phyloP scores from a whole-genome alignment of 345 rosid genomes.

The Cochlearia excelsa region DNA sequence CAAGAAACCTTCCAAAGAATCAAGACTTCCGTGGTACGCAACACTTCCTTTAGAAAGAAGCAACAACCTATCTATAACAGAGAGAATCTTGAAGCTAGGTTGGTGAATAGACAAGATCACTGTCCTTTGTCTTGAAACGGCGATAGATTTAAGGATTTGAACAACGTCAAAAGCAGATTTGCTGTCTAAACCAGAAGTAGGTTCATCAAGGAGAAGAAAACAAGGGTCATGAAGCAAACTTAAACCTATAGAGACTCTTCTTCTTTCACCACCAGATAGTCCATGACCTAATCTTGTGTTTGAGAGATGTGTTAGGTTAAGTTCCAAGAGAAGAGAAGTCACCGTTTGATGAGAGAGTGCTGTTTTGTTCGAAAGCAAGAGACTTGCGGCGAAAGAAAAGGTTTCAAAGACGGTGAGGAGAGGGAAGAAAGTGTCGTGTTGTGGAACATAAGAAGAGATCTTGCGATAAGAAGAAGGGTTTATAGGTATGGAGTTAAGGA shows the following conservation, averaged over 20 bases:
- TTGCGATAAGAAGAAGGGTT: slow-evolving; percentile 79
- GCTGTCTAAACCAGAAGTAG: slow-evolving; percentile 88
- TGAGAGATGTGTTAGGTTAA: slow-evolving; percentile 58
- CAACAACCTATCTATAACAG: slow-evolving; percentile 57
- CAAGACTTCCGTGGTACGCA: slow-evolving; percentile 65
- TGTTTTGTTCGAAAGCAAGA: slow-evolving; percentile 41
- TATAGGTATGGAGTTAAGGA: slow-evolving; percentile 63
- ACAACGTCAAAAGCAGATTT: slow-evolving; percentile 79
- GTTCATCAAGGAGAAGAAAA: slow-evolving; percentile 83
- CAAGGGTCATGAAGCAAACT: slow-evolving; percentile 85
- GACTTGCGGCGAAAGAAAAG: slow-evolving; percentile 63
- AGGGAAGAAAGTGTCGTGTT: slow-evolving; percentile 69
- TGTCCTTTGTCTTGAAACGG: slow-evolving; percentile 56
- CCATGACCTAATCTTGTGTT: slow-evolving; percentile 51
- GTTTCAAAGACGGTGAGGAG: slow-evolving; percentile 80
- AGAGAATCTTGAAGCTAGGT: slow-evolving; percentile 86
- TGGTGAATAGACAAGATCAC: slow-evolving; percentile 87
- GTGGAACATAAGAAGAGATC: slow-evolving; percentile 91
- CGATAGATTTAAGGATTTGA: slow-evolving; percentile 60
- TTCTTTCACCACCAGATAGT: slow-evolving; percentile 76
- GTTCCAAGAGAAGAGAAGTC: slow-evolving; percentile 54
- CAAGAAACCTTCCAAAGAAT: slow-evolving; percentile 54
- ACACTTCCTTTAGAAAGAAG: slow-evolving; percentile 71
- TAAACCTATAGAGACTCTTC: slow-evolving; percentile 82
- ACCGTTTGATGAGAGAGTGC: slow-evolving; percentile 33